Evolutionary conservation across 306 rosid genomes (phyloP).

Genomic region (Quercus variabilis): DNA sequence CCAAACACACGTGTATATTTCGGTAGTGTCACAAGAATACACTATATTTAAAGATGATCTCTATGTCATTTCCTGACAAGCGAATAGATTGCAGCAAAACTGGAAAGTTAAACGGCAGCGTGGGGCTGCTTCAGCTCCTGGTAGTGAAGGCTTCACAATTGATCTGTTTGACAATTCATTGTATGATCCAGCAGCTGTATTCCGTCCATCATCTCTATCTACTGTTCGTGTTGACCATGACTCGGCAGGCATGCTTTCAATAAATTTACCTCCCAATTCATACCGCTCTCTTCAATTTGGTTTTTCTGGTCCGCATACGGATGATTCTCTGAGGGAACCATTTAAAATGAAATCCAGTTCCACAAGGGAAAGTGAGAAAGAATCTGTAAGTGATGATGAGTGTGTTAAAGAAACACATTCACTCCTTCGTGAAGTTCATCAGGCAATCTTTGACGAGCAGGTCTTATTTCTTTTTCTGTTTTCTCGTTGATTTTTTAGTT

Average conservation of each 20-base stretch:
- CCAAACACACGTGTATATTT: too few species aligned
- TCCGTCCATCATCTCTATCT: slow-evolving; percentile 59
- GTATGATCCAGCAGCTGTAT: slow-evolving; percentile 57
- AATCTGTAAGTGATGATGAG: slow-evolving; percentile 54
- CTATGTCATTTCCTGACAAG: slow-evolving; percentile 35
- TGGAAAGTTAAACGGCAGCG: slow-evolving; percentile 98
- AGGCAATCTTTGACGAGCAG: slow-evolving; percentile 78
- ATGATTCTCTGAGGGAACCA: slow-evolving; percentile 33
- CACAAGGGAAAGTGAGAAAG: slow-evolving; percentile 47
- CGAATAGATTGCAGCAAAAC: slow-evolving; percentile 86
- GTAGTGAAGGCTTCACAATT: slow-evolving; percentile 90
- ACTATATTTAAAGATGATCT: slow-evolving; percentile 1
- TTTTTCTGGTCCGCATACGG: slow-evolving; percentile 44
- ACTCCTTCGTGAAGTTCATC: slow-evolving; percentile 77
- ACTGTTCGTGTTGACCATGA: slow-evolving; percentile 77
- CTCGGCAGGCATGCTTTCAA: slow-evolving; percentile 84
- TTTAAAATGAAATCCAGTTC: slow-evolving; percentile 29
- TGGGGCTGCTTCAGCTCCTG: slow-evolving; percentile 66
- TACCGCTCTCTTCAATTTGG: slow-evolving; percentile 74
- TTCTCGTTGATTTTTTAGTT: neutral
- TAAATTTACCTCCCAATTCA: slow-evolving; percentile 63
- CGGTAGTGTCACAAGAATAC: neutral
- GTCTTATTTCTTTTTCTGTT: slow-evolving; percentile 22
- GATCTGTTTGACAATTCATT: slow-evolving; percentile 81
- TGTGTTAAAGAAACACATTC: slow-evolving; percentile 69